These are phyloP conservation scores for Triticum dicoccoides DNA, from an alignment of 176 grass and related monocot species.

Conservation along the genomic window DNA sequence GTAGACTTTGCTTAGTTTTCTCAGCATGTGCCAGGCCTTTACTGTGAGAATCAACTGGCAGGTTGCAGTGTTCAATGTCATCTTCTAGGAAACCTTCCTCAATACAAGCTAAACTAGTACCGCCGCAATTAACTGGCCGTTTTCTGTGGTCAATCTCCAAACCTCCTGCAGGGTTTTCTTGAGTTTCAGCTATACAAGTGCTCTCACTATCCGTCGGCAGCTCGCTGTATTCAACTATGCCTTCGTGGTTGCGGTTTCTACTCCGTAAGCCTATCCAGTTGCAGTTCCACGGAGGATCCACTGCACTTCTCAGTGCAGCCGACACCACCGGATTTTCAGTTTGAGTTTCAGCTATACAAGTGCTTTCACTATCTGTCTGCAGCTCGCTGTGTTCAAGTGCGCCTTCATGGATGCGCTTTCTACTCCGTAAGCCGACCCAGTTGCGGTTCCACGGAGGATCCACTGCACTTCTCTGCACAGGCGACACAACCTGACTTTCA, in stretches of 20 bases:
- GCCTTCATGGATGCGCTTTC: background rate
- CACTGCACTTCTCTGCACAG: constrained; percentile 2
- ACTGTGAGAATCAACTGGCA: background rate
- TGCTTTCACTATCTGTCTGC: background rate
- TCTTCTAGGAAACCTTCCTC: background rate
- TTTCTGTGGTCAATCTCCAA: background rate
- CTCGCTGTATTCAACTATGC: background rate
- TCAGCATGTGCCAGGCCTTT: background rate
- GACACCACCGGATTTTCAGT: background rate
- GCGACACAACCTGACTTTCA: background rate
- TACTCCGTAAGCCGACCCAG: background rate
- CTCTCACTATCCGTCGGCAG: background rate
- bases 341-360: background rate
- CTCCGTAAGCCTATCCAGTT: background rate
- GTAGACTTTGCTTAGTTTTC: constrained; percentile 50
- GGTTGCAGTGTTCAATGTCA: background rate
- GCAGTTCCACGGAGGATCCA: background rate
- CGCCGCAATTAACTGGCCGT: background rate
- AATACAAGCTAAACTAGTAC: background rate
- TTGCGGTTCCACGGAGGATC: background rate
- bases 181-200: constrained; percentile 7
- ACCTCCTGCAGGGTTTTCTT: background rate
- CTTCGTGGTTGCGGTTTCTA: background rate
- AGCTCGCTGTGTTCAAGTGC: background rate
- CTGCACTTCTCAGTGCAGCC: background rate